Evolutionary conservation across 2,329 filamentous ascomycete species (phyloP).

Genomic region (Cytospora paraplurivora): DNA sequence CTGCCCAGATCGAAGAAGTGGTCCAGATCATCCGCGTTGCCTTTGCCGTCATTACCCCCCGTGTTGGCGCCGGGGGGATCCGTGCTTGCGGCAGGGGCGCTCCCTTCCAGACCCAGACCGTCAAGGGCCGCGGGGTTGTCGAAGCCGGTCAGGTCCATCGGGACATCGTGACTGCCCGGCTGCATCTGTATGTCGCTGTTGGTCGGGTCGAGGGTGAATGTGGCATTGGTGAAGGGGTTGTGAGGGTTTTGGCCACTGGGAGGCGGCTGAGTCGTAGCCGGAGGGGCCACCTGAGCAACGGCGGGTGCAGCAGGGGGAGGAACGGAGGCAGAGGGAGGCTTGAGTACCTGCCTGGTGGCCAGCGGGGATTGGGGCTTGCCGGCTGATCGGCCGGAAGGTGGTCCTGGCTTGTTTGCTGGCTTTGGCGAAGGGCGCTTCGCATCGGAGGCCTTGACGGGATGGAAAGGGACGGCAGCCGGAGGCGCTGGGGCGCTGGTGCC

Average conservation of each 20-base stretch:
- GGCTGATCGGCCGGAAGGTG: conserved; percentile 21
- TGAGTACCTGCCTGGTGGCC: conserved; percentile 26
- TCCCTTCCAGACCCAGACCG: conserved; percentile 8
- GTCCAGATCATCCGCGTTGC: conserved; percentile 42
- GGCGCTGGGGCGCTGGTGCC: conserved; percentile 8
- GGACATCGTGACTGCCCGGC: conserved; percentile 7
- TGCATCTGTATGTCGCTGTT: conserved; percentile 16
- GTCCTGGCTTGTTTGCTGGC: conserved; percentile 19
- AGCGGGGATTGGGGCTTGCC: conserved; percentile 24
- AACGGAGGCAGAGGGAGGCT: conserved; percentile 12
- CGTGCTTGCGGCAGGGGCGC: conserved; percentile 28
- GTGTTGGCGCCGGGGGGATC: conserved; percentile 34
- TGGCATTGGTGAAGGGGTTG: conserved; percentile 28
- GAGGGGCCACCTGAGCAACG: conserved; percentile 8
- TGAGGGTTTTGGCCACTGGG: conserved; percentile 3
- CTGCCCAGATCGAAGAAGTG: conserved; percentile 51
- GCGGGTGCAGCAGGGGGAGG: conserved; percentile 19
- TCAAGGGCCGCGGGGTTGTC: conserved; percentile 19
- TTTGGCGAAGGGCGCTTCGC: conserved; percentile 25
- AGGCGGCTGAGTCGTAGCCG: conserved; percentile 8
- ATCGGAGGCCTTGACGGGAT: conserved; percentile 21
- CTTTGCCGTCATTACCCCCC: conserved; percentile 14
- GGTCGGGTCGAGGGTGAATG: conserved; percentile 25
- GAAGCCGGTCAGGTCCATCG: conserved; percentile 22
- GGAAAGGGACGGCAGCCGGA: conserved; percentile 14